Evolutionary conservation across 345 rosid species (phyloP).

Genomic region (Carallia brachiata): DNA sequence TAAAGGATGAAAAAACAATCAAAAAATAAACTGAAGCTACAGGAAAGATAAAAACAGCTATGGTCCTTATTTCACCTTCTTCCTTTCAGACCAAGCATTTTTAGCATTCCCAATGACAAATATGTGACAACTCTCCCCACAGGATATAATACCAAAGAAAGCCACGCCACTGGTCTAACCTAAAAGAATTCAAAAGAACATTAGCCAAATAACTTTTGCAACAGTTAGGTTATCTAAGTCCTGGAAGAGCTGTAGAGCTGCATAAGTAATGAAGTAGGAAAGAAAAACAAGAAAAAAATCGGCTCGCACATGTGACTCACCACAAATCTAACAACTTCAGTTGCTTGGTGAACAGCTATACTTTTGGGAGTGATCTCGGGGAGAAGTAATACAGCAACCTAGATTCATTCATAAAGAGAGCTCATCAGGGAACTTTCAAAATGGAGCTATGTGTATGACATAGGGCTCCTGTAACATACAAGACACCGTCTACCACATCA

Average conservation of each 20-base stretch:
- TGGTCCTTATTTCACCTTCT: constrained; percentile 53
- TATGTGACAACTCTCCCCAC: constrained; percentile 93
- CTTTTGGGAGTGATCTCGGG: constrained; percentile 99
- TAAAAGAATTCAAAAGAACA: constrained; percentile 48
- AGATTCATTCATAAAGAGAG: constrained; percentile 15
- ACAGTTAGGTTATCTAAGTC: constrained; percentile 9
- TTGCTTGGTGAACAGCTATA: constrained; percentile 92
- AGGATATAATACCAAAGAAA: constrained; percentile 87
- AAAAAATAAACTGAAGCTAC: neutral
- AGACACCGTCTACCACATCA: neutral
- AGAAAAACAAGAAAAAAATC: neutral
- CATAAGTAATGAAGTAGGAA: neutral
- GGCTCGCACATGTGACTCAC: constrained; percentile 42
- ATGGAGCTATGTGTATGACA: neutral
- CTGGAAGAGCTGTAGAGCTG: constrained; percentile 3
- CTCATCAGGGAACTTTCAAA: constrained; percentile 11
- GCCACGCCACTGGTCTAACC: constrained; percentile 99
- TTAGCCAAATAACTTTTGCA: constrained; percentile 23
- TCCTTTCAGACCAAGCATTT: constrained; percentile 91
- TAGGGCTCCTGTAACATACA: too few species aligned
- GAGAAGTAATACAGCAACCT: constrained; percentile 91
- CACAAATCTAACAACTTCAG: constrained; percentile 94
- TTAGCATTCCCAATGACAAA: constrained; percentile 96
- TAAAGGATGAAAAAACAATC: neutral
- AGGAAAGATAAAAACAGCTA: neutral